phyloP scores from a whole-genome alignment of 2,329 filamentous ascomycete species.

The Phyllachora maydis region DNA sequence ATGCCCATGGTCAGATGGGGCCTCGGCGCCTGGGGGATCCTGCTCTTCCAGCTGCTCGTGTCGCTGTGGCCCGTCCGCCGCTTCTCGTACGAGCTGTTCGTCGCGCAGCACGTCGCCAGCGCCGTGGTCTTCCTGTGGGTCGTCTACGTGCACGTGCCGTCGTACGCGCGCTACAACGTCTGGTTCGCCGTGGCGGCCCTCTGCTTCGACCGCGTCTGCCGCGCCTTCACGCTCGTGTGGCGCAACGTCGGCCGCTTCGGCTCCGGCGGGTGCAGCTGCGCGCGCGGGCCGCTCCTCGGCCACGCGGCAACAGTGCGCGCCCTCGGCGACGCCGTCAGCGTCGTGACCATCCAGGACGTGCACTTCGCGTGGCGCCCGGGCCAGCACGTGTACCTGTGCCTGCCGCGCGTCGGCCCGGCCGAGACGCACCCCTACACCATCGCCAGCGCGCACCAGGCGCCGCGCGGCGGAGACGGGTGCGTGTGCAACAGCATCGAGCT shows the following conservation, averaged over 20 bases:
- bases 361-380: conserved; percentile 37
- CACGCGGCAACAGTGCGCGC: conserved; percentile 26
- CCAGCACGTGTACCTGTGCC: conserved; percentile 40
- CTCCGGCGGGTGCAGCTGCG: conserved; percentile 18
- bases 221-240: conserved; percentile 24
- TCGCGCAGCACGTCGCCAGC: conserved; percentile 43
- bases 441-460: conserved; percentile 28
- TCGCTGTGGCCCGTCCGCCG: conserved; percentile 42
- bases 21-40: conserved; percentile 41
- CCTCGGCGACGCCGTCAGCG: conserved; percentile 28
- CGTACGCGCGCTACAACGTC: conserved; percentile 35
- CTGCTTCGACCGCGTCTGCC: conserved; percentile 37
- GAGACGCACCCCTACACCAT: conserved; percentile 43
- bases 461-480: conserved; percentile 27
- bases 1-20: conserved; percentile 49
- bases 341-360: conserved; percentile 37
- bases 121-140: conserved; percentile 41
- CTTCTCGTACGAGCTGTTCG: conserved; percentile 49
- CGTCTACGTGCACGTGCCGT: conserved; percentile 40
- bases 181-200: conserved; percentile 46
- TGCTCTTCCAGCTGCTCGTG: conserved; percentile 44
- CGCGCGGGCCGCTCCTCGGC: conserved; percentile 25
- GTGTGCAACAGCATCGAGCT: conserved; percentile 39
- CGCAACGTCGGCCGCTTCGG: conserved; percentile 28
- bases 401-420: conserved; percentile 28